phyloP scores from a whole-genome alignment of 768 basidiomycete genomes.

The Suillus occidentalis region DNA sequence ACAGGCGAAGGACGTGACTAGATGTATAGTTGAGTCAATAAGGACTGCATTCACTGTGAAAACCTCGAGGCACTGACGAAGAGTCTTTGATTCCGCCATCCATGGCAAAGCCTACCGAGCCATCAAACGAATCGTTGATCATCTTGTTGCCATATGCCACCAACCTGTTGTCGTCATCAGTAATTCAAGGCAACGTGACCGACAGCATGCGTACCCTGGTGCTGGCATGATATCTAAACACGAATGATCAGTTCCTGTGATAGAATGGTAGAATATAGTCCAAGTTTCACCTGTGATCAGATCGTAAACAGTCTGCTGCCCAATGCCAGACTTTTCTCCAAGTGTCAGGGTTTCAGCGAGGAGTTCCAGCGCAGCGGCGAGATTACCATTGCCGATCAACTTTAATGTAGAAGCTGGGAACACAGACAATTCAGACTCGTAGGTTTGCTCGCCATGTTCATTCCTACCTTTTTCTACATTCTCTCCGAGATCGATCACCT shows the following conservation, averaged over 20 bases:
- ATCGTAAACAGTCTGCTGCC: conserved; percentile 52
- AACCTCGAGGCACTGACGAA: conserved; percentile 36
- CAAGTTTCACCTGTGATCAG: conserved; percentile 55
- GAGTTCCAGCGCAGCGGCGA: conserved; percentile 75
- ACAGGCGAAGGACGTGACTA: conserved; percentile 70
- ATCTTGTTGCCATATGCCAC: conserved; percentile 67
- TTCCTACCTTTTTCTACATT: conserved; percentile 77
- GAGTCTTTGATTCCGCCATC: conserved; percentile 91
- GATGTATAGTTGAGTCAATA: conserved; percentile 11
- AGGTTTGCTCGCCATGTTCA: not conserved
- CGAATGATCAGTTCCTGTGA: conserved; percentile 18
- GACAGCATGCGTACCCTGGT: conserved; percentile 42
- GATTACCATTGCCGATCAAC: conserved; percentile 77
- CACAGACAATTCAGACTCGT: not conserved
- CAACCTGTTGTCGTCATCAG: conserved; percentile 36
- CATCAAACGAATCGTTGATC: conserved; percentile 73
- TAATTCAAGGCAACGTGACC: not conserved
- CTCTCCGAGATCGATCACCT: conserved; percentile 78
- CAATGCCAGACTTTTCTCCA: conserved; percentile 81
- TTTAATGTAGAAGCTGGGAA: conserved; percentile 66
- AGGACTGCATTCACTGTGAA: not conserved
- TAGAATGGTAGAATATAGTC: not conserved
- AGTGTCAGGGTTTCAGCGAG: conserved; percentile 84
- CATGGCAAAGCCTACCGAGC: conserved; percentile 70
- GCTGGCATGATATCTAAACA: conserved; percentile 65